A percentile compares a stretch with the other conserved stretches of the same genome.
phyloP scores from a whole-genome alignment of 108 stramenopile genomes.

The Schizochytrium sp. region DNA sequence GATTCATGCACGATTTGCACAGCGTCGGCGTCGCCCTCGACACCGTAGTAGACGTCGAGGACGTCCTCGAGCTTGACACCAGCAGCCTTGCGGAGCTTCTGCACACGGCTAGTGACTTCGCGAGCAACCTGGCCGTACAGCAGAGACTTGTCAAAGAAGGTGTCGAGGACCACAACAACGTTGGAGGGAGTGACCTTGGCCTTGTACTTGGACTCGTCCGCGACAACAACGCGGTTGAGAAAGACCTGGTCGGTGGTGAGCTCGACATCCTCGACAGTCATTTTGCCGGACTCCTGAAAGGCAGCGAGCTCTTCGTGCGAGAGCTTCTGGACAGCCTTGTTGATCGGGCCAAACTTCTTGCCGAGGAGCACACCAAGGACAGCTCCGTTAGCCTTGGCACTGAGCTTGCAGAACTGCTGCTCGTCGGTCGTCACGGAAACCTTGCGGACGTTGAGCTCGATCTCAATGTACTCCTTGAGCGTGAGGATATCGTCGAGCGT shows the following conservation, averaged over 20 bases:
- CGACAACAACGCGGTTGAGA: conserved; percentile 77
- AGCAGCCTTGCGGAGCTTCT: conserved; percentile 86
- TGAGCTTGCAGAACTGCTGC: conserved; percentile 79
- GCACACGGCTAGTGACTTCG: conserved; percentile 86
- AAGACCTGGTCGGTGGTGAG: conserved; percentile 57
- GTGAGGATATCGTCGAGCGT: conserved; percentile 65
- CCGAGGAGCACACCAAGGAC: conserved; percentile 86
- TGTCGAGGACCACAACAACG: conserved; percentile 86
- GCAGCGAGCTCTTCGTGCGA: conserved; percentile 59
- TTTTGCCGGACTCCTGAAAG: conserved; percentile 60
- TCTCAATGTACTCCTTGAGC: conserved; percentile 80
- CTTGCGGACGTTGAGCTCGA: conserved; percentile 92
- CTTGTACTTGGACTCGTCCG: conserved; percentile 81
- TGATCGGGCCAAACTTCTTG: conserved; percentile 71
- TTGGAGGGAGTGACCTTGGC: conserved; percentile 72
- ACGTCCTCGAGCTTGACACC: conserved; percentile 72
- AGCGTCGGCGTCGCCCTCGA: conserved; percentile 47
- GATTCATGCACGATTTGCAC: conserved; percentile 59
- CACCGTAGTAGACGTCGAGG: conserved; percentile 75
- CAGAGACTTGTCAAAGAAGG: conserved; percentile 84
- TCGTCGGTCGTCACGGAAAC: conserved; percentile 66
- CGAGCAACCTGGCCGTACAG: conserved; percentile 70
- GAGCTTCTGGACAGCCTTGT: conserved; percentile 25
- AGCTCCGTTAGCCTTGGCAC: conserved; percentile 75
- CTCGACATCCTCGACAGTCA: conserved; percentile 64